Base-by-base conservation (phyloP, 2,329 filamentous ascomycete genomes). In the Phyllosticta citrichinensis region DNA sequence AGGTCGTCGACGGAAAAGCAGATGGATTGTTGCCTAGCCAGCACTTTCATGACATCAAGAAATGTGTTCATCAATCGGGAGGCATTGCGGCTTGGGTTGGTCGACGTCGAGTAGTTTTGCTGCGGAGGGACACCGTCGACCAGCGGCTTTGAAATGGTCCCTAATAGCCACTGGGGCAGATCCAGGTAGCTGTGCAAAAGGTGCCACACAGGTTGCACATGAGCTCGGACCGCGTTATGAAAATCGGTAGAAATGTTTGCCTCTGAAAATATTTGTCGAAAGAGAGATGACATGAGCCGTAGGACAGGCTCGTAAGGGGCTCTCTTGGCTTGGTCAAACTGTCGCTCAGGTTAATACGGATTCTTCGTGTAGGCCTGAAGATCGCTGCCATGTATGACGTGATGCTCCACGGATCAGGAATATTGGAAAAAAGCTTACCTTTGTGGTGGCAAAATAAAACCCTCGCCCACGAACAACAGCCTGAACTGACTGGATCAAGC, bases 1-100 rank as follows among this genome's bases (percentile, higher is more conserved):
- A 97, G 76, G 72, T 97, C 93, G 68, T 97, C 93, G 27, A 97
- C 76, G 67, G 87, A 91, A 66, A 96, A 86, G 68, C 90, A 95
- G 59, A 96, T 91, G 67, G 96, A 86, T 67, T 92, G 94, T 70
- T 92, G 86, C 20, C 86, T 81, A 0, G 90, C 88, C 60, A 97
- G 86, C 52, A 95, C 83, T 58, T 89, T 84, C 57, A 97, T 74
- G 10, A 96, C 87, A 66, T 97, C 92, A 54, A 96, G 77, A 67
- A 95, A 93, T 1, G 89, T 92, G 69, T 91, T 93, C 80, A 93
- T 89, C 61, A 96, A 81, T 12, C 90, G 85, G 24, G 55, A 59
- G 17, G 66, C 65, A 40, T 66, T 63, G 50, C 60, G 60, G 20
- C 54, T 19, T 25, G 55, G 30, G 24, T 47, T 56, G 20, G 55